These are phyloP conservation scores for Taphrina populina DNA, from an alignment of 1,139 yeast species.

Conservation along the genomic window DNA sequence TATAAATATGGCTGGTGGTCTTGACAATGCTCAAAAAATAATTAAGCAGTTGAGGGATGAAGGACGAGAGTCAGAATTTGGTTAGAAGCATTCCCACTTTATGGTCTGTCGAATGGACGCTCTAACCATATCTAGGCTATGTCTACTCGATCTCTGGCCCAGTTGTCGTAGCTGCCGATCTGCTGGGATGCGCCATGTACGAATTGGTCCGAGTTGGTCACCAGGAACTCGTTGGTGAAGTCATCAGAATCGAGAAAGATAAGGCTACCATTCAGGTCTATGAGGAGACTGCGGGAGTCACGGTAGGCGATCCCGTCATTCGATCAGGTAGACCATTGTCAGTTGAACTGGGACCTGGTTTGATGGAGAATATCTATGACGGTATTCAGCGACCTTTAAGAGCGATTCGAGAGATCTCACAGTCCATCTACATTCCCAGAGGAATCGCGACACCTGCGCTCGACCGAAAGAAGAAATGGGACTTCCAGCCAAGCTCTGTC, in stretches of 20 bases:
- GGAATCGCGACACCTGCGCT: slow-evolving; percentile 97
- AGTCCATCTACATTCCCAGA: slow-evolving; percentile 95
- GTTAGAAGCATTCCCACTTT: not conserved
- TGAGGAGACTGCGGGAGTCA: slow-evolving; percentile 97
- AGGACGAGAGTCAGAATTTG: slow-evolving; percentile 57
- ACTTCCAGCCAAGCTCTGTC: slow-evolving; percentile 68
- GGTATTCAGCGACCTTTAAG: slow-evolving; percentile 98
- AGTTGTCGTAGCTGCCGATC: slow-evolving; percentile 93
- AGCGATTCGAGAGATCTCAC: slow-evolving; percentile 79
- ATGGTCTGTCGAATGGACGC: not conserved
- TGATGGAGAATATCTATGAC: slow-evolving; percentile 97
- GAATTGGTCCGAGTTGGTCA: slow-evolving; percentile 87
- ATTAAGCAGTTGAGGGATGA: slow-evolving; percentile 69
- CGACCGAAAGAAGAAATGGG: slow-evolving; percentile 76
- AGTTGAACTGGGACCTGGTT: slow-evolving; percentile 98
- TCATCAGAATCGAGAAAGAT: slow-evolving; percentile 91
- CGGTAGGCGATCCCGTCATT: slow-evolving; percentile 97
- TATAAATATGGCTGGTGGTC: slow-evolving; percentile 88
- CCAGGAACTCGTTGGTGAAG: slow-evolving; percentile 95
- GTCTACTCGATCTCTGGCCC: slow-evolving; percentile 36
- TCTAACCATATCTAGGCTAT: slow-evolving; percentile 14
- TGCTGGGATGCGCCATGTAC: slow-evolving; percentile 99
- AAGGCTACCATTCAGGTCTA: slow-evolving; percentile 98
- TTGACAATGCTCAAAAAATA: slow-evolving; percentile 95
- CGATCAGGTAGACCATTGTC: slow-evolving; percentile 98